phyloP scores from a whole-genome alignment of 805 yeast species.

The Kockiozyma suomiensis region DNA sequence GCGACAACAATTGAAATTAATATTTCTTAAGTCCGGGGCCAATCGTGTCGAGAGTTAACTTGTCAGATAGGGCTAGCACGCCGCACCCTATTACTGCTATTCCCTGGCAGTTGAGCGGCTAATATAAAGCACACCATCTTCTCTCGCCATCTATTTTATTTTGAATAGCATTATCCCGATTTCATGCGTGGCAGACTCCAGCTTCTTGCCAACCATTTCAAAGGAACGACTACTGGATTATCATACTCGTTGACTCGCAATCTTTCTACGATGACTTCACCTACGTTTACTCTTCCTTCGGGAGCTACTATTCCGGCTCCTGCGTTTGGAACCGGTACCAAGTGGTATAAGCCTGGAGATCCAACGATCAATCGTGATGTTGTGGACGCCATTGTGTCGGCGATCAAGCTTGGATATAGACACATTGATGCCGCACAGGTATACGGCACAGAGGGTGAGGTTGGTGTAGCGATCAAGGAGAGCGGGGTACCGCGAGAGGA shows the following conservation, averaged over 20 bases:
- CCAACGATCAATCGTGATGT: slow-evolving; percentile 32
- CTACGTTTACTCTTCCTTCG: slow-evolving; percentile 34
- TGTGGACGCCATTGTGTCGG: slow-evolving; percentile 47
- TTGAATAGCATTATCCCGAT: too few relatives aligned
- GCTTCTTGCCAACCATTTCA: slow-evolving; percentile 1
- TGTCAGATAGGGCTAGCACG: too few relatives aligned
- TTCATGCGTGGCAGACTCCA: slow-evolving; percentile 5
- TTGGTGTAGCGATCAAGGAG: slow-evolving; percentile 54
- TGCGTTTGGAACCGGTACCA: slow-evolving; percentile 39
- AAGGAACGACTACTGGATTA: not conserved
- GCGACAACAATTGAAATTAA: too few relatives aligned
- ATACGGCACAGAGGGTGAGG: slow-evolving; percentile 59
- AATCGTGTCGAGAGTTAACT: too few relatives aligned
- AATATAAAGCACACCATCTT: too few relatives aligned
- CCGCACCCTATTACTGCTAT: too few relatives aligned
- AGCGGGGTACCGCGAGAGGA: slow-evolving; percentile 57
- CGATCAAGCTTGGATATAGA: slow-evolving; percentile 58
- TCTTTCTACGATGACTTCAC: slow-evolving; percentile 9
- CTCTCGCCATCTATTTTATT: too few relatives aligned
- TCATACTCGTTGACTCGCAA: not conserved
- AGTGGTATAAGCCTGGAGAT: slow-evolving; percentile 35
- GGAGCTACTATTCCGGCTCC: slow-evolving; percentile 39
- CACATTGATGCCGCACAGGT: slow-evolving; percentile 64
- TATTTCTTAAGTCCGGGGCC: too few relatives aligned
- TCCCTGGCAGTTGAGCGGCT: too few relatives aligned